Percentiles rank a stretch among this genome's conserved stretches.
phyloP scores from a whole-genome alignment of 2,329 filamentous ascomycete species.

The Huntiella abstrusa region DNA sequence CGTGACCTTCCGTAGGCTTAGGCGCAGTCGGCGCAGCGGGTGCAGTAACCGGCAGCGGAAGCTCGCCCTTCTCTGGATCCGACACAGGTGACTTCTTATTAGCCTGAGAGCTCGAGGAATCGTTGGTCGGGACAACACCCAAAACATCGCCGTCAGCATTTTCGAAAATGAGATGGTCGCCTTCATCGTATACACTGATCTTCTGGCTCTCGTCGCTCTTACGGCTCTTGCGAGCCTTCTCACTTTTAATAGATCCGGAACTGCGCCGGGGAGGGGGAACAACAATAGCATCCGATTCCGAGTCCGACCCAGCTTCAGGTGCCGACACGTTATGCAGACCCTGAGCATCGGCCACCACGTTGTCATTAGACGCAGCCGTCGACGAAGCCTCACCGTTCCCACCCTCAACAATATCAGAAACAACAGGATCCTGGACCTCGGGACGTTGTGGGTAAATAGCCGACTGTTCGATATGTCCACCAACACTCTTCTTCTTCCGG shows the following conservation, averaged over 20 bases:
- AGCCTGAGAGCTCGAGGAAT: constrained; percentile 10
- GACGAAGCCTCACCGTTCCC: constrained; percentile 1
- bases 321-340: background rate
- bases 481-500: constrained; percentile 47
- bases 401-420: background rate
- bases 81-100: constrained; percentile 10
- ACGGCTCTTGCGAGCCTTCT: constrained; percentile 8
- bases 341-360: background rate
- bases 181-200: constrained; percentile 64
- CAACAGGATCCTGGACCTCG: constrained; percentile 1
- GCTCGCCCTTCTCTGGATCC: constrained; percentile 13
- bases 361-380: constrained; percentile 3
- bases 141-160: constrained; percentile 76
- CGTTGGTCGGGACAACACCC: constrained; percentile 34
- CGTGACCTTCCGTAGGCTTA: background rate
- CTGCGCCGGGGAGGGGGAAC: background rate
- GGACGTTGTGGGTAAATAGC: constrained; percentile 53
- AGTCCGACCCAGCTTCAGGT: background rate
- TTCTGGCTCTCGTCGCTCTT: constrained; percentile 12
- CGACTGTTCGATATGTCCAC: constrained; percentile 75
- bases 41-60: constrained; percentile 4
- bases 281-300: background rate
- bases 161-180: constrained; percentile 61
- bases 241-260: constrained; percentile 13
- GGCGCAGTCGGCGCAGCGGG: constrained; percentile 11